Conservation (phyloP, 2,329 filamentous ascomycete genomes). For the Tolypocladium pustulatum region DNA sequence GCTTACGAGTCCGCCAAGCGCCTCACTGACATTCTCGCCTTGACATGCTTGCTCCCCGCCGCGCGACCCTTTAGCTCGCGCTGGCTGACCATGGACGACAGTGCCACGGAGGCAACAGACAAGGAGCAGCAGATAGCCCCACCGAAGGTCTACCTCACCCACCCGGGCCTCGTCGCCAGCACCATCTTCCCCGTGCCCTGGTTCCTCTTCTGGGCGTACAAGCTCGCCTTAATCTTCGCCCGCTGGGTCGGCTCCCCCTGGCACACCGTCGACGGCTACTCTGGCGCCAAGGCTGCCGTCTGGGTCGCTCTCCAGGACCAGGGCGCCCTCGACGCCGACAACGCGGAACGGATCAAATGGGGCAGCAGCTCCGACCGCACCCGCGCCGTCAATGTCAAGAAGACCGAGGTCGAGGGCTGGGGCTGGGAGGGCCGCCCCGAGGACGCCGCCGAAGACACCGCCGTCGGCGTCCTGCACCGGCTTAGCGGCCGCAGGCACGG, state of each 20-base stretch:
- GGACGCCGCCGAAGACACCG: conserved; percentile 31
- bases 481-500: conserved; percentile 49
- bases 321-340: conserved; percentile 46
- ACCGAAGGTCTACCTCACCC: conserved; percentile 65
- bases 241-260: conserved; percentile 79
- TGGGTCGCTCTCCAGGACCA: conserved; percentile 67
- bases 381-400: conserved; percentile 52
- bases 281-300: conserved; percentile 63
- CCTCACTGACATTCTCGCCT: conserved; percentile 70
- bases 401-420: conserved; percentile 82
- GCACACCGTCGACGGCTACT: conserved; percentile 71
- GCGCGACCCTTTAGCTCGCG: conserved; percentile 43
- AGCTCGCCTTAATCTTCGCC: conserved; percentile 55
- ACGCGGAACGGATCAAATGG: conserved; percentile 63
- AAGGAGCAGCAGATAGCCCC: conserved; percentile 8
- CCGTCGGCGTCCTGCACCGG: conserved; percentile 36
- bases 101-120: conserved; percentile 8
- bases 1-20: conserved; percentile 86
- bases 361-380: conserved; percentile 57
- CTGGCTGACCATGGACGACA: conserved; percentile 37
- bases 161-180: conserved; percentile 81
- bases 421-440: conserved; percentile 56
- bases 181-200: conserved; percentile 65
- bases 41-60: conserved; percentile 60
- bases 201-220: conserved; percentile 61